Evolutionary conservation across 345 rosid genomes (phyloP).

Genomic region (Nephelium lappaceum): DNA sequence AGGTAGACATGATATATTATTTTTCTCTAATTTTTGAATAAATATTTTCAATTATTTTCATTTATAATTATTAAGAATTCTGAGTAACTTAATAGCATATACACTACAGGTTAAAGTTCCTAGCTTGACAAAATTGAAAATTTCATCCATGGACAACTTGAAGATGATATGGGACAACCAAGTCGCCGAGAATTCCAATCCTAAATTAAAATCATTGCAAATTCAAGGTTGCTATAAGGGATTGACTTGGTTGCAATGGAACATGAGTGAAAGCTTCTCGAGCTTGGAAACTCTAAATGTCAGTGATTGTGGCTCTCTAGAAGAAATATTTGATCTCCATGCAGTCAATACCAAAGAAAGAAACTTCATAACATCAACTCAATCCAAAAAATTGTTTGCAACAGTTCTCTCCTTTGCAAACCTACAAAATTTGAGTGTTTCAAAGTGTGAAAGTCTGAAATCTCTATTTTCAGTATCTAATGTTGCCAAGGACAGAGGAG

Average conservation of each 20-base stretch:
- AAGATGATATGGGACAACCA: constrained; percentile 14
- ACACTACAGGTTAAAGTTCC: constrained; percentile 21
- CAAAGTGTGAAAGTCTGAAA: background rate
- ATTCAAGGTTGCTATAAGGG: background rate
- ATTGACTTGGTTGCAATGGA: constrained; percentile 10
- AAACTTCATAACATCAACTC: background rate
- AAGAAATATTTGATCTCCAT: constrained; percentile 15
- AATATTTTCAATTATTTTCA: background rate
- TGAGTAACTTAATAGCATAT: background rate
- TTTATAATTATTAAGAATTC: too few relatives aligned
- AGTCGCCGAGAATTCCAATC: background rate
- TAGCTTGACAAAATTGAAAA: background rate
- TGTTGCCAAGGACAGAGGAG: background rate
- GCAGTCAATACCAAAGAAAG: background rate
- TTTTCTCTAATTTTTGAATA: too few relatives aligned
- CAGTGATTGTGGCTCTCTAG: background rate
- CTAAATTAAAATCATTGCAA: background rate
- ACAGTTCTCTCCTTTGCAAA: background rate
- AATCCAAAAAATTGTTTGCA: too few relatives aligned
- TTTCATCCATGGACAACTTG: background rate
- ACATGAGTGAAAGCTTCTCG: background rate
- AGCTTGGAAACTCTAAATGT: background rate
- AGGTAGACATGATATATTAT: background rate
- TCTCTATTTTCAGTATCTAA: constrained; percentile 20
- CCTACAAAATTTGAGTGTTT: background rate